A percentile compares a stretch with the other conserved stretches of the same genome.
phyloP scores from a whole-genome alignment of 1,139 yeast species.

The Pichia inconspicua region DNA sequence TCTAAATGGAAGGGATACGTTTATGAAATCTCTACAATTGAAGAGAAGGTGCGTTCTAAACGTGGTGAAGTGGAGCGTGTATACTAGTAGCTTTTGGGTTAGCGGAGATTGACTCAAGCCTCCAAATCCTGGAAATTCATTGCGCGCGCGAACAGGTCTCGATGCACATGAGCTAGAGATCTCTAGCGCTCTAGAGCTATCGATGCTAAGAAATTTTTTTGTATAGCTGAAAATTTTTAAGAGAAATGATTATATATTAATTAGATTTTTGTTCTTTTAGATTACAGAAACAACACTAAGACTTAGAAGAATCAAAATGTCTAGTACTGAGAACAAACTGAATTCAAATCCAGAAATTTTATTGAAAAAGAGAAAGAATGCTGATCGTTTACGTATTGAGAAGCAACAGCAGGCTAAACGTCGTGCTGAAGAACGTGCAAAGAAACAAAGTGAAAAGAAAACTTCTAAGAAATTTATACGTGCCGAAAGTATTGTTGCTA shows the following conservation, averaged over 20 bases:
- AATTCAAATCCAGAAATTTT: constrained; percentile 71
- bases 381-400: constrained; percentile 55
- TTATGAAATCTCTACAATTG: constrained; percentile 32
- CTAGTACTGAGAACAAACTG: constrained; percentile 22
- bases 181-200: background rate
- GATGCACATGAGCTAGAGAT: too few relatives aligned
- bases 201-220: too few relatives aligned
- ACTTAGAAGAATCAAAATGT: constrained; percentile 1
- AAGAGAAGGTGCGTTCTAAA: constrained; percentile 33
- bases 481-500: constrained; percentile 66
- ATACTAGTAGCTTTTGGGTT: constrained; percentile 24
- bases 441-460: constrained; percentile 34
- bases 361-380: constrained; percentile 69
- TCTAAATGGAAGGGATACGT: constrained; percentile 42
- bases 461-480: constrained; percentile 47
- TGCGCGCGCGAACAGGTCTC: too few relatives aligned
- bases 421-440: constrained; percentile 33
- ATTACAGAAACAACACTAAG: background rate
- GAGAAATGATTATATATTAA: background rate
- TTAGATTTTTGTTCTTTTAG: background rate
- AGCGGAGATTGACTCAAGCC: too few relatives aligned
- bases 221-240: background rate
- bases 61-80: constrained; percentile 36
- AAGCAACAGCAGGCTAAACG: constrained; percentile 34
- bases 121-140: background rate